Conservation (phyloP, 805 yeast species). For the Pichia californica region DNA sequence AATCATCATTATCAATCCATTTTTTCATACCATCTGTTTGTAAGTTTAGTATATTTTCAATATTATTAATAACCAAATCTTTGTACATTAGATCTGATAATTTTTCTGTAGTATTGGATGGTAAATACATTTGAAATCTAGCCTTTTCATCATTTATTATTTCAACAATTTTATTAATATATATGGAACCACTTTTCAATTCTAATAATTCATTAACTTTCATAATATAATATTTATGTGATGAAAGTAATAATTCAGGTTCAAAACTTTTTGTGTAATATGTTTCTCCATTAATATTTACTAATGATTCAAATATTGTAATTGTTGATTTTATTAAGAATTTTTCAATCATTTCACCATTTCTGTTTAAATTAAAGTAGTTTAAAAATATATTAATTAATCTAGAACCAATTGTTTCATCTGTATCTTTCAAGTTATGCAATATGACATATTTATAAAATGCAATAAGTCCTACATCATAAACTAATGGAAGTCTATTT, state of each 20-base stretch:
- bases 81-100: constrained; percentile 51
- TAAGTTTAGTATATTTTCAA: constrained; percentile 47
- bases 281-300: constrained; percentile 50
- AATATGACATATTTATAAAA: constrained; percentile 59
- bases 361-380: constrained; percentile 51
- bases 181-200: constrained; percentile 44
- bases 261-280: constrained; percentile 63
- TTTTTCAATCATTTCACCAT: constrained; percentile 49
- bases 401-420: constrained; percentile 39
- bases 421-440: constrained; percentile 32
- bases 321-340: constrained; percentile 55
- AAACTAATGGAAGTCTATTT: constrained; percentile 50
- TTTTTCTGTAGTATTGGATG: constrained; percentile 48
- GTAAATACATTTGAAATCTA: constrained; percentile 47
- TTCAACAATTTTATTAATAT: constrained; percentile 43
- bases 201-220: constrained; percentile 41
- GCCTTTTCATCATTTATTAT: constrained; percentile 59
- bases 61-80: constrained; percentile 48
- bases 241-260: constrained; percentile 48
- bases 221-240: constrained; percentile 48
- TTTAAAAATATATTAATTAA: constrained; percentile 44
- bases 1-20: constrained; percentile 47
- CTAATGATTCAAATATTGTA: constrained; percentile 63
- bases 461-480: constrained; percentile 65
- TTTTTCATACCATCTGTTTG: constrained; percentile 50